Evolutionary conservation across 176 grass and related monocot genomes (phyloP).

Genomic region (Oryza australiensis): DNA sequence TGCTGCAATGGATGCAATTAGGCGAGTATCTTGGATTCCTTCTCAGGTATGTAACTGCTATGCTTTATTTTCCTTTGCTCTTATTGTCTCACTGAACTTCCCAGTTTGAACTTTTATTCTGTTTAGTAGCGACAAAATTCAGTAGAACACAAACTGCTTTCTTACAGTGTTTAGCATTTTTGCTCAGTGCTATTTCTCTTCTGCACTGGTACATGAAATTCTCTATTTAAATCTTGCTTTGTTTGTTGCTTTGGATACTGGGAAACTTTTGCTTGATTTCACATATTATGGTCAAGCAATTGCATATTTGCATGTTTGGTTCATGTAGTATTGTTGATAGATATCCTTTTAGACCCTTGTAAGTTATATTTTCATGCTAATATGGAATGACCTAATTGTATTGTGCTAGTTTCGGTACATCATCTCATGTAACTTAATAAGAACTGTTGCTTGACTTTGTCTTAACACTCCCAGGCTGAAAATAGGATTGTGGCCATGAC

Average conservation of each 20-base stretch:
- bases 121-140: not conserved
- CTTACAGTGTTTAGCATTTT: not conserved
- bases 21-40: conserved; percentile 84
- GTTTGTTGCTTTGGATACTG: conserved; percentile 1
- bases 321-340: conserved; percentile 18
- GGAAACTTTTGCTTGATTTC: conserved; percentile 19
- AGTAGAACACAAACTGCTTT: conserved; percentile 5
- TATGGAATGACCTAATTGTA: conserved; percentile 26
- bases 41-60: conserved; percentile 56
- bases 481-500: conserved; percentile 98
- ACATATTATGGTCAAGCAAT: conserved; percentile 7
- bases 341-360: not conserved
- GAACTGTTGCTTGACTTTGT: conserved; percentile 12
- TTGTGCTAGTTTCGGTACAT: not conserved
- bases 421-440: conserved; percentile 27
- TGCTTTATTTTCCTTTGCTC: conserved; percentile 30
- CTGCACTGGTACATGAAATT: conserved; percentile 7
- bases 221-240: conserved; percentile 4
- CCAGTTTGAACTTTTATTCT: conserved; percentile 11
- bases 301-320: not conserved
- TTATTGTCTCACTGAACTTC: conserved; percentile 24
- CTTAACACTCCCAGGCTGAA: conserved; percentile 62
- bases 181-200: conserved; percentile 21
- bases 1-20: conserved; percentile 95
- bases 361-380: conserved; percentile 9